phyloP scores from a whole-genome alignment of 306 rosid species.

The Dryas drummondii region DNA sequence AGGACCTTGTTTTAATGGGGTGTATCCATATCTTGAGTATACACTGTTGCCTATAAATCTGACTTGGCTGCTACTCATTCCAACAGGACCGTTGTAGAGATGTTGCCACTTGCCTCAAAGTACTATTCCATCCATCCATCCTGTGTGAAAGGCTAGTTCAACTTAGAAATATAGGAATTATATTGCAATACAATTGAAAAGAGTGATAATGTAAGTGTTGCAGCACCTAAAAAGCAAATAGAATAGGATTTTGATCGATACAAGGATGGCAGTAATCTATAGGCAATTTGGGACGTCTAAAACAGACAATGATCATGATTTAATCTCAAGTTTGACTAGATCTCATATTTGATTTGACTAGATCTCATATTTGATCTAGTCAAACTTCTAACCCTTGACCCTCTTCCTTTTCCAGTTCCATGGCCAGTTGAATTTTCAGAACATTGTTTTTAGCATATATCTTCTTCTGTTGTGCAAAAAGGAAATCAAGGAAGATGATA shows the following conservation, averaged over 20 bases:
- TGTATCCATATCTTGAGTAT: constrained; percentile 17
- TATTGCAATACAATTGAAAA: not conserved
- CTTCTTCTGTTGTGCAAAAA: not conserved
- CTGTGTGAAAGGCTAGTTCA: constrained; percentile 16
- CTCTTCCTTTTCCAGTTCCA: not conserved
- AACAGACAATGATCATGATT: not conserved
- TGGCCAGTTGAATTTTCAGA: not conserved
- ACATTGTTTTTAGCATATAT: not conserved
- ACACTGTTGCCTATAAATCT: not conserved
- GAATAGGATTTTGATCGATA: not conserved
- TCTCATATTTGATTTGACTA: no score
- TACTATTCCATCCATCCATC: constrained; percentile 20
- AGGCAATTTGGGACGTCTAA: not conserved
- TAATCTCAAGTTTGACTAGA: no score
- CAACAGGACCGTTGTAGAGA: not conserved
- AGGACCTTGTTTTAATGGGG: constrained; percentile 20
- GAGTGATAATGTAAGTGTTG: not conserved
- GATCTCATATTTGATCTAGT: no score
- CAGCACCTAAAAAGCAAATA: not conserved
- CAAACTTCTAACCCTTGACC: no score
- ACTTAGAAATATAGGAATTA: not conserved
- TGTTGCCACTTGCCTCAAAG: constrained; percentile 14
- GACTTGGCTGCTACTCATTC: constrained; percentile 21
- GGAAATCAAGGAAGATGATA: not conserved
- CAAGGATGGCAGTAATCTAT: not conserved